phyloP scores from a whole-genome alignment of 2,329 filamentous ascomycete genomes.

The Dactylellina sp. region DNA sequence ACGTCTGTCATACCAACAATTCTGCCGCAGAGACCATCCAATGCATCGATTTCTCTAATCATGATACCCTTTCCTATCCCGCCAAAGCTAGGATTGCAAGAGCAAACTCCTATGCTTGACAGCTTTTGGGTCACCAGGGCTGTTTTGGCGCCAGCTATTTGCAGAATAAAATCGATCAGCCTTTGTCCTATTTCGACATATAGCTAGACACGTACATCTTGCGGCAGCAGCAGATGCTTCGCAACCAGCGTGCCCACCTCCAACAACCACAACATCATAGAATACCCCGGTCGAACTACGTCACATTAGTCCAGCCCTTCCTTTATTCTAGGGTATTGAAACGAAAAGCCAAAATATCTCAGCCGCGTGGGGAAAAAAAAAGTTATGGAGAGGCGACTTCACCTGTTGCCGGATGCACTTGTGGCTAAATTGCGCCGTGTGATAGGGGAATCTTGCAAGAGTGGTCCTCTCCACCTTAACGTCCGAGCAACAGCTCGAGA shows the following conservation, averaged over 20 bases:
- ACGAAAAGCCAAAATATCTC: conserved; percentile 2
- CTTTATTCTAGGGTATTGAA: conserved; percentile 11
- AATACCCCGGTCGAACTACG: conserved; percentile 39
- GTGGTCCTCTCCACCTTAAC: conserved; percentile 10
- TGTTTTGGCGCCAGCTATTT: conserved; percentile 79
- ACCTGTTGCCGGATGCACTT: conserved; percentile 44
- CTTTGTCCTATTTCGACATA: neutral
- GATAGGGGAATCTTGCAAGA: conserved; percentile 3
- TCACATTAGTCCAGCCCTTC: conserved; percentile 10
- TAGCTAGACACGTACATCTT: conserved; percentile 64
- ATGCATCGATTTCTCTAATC: conserved; percentile 90
- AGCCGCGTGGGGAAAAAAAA: neutral
- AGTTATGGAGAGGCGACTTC: neutral
- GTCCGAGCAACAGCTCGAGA: conserved; percentile 21
- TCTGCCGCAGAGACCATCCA: conserved; percentile 87
- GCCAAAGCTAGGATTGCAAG: conserved; percentile 95
- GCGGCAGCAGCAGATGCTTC: conserved; percentile 94
- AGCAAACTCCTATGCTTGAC: conserved; percentile 92
- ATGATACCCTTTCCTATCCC: conserved; percentile 99
- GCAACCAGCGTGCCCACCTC: conserved; percentile 93
- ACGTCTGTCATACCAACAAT: conserved; percentile 65
- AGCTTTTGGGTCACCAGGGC: conserved; percentile 88
- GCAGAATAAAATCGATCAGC: conserved; percentile 14
- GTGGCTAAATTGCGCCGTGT: conserved; percentile 40
- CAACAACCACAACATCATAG: conserved; percentile 94